These are phyloP conservation scores for Spiraea crenata DNA, from an alignment of 331 rosid genomes.

Conservation along the genomic window DNA sequence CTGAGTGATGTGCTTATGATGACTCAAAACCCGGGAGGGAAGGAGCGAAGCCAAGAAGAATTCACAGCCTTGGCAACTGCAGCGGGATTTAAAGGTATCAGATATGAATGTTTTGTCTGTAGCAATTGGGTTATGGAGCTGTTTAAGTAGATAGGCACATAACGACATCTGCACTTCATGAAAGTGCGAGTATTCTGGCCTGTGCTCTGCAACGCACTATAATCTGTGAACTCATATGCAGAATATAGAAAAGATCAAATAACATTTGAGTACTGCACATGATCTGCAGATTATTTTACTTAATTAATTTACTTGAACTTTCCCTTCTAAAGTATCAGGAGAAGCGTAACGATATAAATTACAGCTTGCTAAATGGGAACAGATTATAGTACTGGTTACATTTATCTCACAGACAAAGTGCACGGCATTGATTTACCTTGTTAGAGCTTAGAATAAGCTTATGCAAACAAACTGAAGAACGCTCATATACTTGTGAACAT, in stretches of 20 bases:
- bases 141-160: conserved; percentile 3
- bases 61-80: conserved; percentile 36
- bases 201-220: no score
- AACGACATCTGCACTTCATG: background rate
- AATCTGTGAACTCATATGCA: background rate
- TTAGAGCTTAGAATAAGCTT: conserved; percentile 37
- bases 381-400: conserved; percentile 29
- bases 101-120: conserved; percentile 10
- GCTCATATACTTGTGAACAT: conserved; percentile 29
- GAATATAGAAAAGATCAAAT: background rate
- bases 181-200: background rate
- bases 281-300: background rate
- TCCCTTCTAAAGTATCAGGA: conserved; percentile 22
- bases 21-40: conserved; percentile 48
- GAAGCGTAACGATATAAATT: conserved; percentile 13
- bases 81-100: conserved; percentile 54
- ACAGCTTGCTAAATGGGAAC: conserved; percentile 20
- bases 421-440: conserved; percentile 31
- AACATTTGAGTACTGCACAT: conserved; percentile 6
- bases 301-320: background rate
- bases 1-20: conserved; percentile 39
- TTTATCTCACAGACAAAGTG: conserved; percentile 32
- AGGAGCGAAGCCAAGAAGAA: conserved; percentile 38
- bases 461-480: conserved; percentile 38
- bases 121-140: conserved; percentile 24